Conservation (phyloP, 352 stramenopile genomes). For the Phytophthora vignae region DNA sequence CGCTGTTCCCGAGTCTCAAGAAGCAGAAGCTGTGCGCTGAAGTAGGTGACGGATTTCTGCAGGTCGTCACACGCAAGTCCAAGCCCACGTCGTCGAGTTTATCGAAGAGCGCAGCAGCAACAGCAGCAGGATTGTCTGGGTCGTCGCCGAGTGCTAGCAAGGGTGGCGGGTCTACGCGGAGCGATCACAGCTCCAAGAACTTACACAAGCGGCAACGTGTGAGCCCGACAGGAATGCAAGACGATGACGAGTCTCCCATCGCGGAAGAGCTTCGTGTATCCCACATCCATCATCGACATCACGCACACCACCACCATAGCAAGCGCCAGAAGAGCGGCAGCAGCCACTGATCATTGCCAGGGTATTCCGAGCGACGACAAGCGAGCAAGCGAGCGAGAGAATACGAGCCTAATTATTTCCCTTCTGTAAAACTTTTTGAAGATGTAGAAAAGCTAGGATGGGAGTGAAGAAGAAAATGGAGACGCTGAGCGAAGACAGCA, state of each 20-base stretch:
- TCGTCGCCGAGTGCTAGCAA: constrained; percentile 21
- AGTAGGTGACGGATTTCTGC: constrained; percentile 45
- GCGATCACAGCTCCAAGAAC: constrained; percentile 41
- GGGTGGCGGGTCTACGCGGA: constrained; percentile 20
- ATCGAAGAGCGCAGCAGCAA: constrained; percentile 11
- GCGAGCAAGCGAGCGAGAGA: constrained; percentile 11
- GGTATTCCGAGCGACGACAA: constrained; percentile 9
- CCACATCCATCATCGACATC: constrained; percentile 45
- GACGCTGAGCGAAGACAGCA: constrained; percentile 15
- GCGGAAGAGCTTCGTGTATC: constrained; percentile 45
- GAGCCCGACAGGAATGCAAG: constrained; percentile 39
- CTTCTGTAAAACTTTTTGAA: constrained; percentile 46
- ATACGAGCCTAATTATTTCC: constrained; percentile 49
- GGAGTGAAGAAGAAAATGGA: constrained; percentile 37
- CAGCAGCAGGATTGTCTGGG: constrained; percentile 19
- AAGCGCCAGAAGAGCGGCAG: constrained; percentile 59
- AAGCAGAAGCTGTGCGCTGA: constrained; percentile 63
- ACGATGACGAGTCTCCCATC: constrained; percentile 49
- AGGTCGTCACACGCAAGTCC: constrained; percentile 52
- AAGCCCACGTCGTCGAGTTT: constrained; percentile 29
- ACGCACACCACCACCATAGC: constrained; percentile 39
- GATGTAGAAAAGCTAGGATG: constrained; percentile 46
- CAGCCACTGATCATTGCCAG: constrained; percentile 22
- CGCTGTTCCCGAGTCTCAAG: constrained; percentile 56
- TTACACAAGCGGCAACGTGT: constrained; percentile 54